phyloP scores from a whole-genome alignment of 1,284 basidiomycete species.

The Xerocomus cyaneibrunnescens region DNA sequence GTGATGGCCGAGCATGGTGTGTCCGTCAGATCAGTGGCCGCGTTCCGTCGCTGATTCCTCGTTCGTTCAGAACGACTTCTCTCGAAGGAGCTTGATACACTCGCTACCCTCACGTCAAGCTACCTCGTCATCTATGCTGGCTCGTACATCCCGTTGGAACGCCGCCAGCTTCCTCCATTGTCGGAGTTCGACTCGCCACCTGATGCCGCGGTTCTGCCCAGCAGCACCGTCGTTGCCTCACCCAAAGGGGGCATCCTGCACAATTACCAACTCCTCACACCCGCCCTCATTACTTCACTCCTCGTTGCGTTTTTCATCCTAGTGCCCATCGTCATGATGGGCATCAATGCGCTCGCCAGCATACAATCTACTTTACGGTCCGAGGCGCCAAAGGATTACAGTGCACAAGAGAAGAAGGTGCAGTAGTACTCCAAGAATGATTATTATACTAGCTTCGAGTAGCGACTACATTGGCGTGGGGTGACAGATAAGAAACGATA shows the following conservation, averaged over 20 bases:
- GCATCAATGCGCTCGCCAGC: conserved; percentile 67
- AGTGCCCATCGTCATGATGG: conserved; percentile 66
- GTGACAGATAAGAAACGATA: conserved; percentile 23
- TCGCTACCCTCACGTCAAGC: conserved; percentile 51
- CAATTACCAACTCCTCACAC: conserved; percentile 76
- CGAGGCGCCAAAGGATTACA: conserved; percentile 65
- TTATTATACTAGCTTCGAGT: conserved; percentile 19
- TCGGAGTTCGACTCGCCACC: conserved; percentile 31
- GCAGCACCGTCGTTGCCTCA: conserved; percentile 31
- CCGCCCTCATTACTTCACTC: conserved; percentile 71
- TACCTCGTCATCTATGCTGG: conserved; percentile 68
- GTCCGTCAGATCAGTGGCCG: conserved; percentile 17
- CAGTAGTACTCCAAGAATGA: conserved; percentile 49
- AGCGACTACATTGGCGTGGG: conserved; percentile 25
- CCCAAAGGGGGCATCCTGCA: conserved; percentile 63
- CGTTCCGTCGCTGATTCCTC: background rate
- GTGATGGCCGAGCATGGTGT: conserved; percentile 53
- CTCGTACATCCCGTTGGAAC: conserved; percentile 39
- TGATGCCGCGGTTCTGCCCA: conserved; percentile 20
- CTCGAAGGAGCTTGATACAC: conserved; percentile 45
- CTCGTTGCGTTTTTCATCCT: conserved; percentile 71
- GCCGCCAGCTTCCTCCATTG: conserved; percentile 38
- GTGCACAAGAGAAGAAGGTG: conserved; percentile 73
- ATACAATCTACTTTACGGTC: conserved; percentile 71
- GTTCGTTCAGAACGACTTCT: conserved; percentile 41